phyloP scores from a whole-genome alignment of 371 early-diverging fungal species.

The Sporodiniella umbellata region DNA sequence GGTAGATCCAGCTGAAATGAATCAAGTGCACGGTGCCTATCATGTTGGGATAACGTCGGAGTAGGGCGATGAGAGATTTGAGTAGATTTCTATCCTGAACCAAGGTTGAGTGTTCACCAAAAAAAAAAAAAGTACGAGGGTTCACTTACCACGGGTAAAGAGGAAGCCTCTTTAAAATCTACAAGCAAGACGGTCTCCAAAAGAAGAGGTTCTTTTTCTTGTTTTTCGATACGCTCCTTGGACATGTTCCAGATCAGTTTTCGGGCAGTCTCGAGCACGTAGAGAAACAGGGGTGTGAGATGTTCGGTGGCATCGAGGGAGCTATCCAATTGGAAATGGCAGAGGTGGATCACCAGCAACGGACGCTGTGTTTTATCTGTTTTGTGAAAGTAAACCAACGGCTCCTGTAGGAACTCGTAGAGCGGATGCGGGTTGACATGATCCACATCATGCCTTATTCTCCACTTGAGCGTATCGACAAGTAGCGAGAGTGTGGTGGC shows the following conservation, averaged over 20 bases:
- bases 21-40: slow-evolving; percentile 37
- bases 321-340: slow-evolving; percentile 18
- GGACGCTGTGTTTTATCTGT: slow-evolving; percentile 33
- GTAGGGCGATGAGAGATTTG: slow-evolving; percentile 26
- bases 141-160: slow-evolving; percentile 29
- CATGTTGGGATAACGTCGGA: slow-evolving; percentile 37
- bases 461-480: slow-evolving; percentile 42
- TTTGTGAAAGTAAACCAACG: slow-evolving; percentile 39
- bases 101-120: too few species aligned
- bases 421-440: slow-evolving; percentile 3
- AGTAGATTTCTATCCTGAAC: slow-evolving; percentile 31
- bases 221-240: slow-evolving; percentile 12
- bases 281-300: slow-evolving; percentile 31
- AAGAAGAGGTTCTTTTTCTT: slow-evolving; percentile 16
- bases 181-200: slow-evolving; percentile 32
- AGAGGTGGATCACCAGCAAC: slow-evolving; percentile 30
- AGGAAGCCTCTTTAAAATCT: slow-evolving; percentile 36
- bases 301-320: slow-evolving; percentile 20
- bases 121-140: too few species aligned
- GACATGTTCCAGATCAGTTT: slow-evolving; percentile 22
- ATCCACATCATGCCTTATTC: slow-evolving; percentile 30
- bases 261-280: slow-evolving; percentile 38
- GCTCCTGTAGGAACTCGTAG: slow-evolving; percentile 18
- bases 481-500: slow-evolving; percentile 33
- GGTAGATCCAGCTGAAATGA: slow-evolving; percentile 50